Percentiles rank a stretch among this genome's conserved stretches.
These are phyloP conservation scores for Phytophthora melonis DNA, from an alignment of 352 stramenopile genomes.

Conservation along the genomic window DNA sequence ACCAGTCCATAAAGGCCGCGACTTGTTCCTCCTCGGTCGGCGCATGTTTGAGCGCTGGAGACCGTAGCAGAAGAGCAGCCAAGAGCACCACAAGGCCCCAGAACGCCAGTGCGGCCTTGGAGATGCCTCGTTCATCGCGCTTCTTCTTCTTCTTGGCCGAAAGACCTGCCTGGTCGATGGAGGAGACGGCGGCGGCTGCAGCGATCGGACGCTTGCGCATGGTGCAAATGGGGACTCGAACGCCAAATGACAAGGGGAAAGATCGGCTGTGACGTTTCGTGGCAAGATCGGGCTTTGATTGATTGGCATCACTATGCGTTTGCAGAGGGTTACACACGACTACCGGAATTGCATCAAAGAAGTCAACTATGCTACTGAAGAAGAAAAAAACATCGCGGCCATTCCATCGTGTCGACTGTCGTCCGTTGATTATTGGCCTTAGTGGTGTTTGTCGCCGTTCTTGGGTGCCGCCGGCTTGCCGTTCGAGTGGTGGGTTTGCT, in stretches of 20 bases:
- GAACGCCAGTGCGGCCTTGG: slow-evolving; percentile 8
- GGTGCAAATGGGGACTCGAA: background rate
- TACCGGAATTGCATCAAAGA: background rate
- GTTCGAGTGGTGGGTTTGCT: background rate
- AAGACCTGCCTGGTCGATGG: background rate
- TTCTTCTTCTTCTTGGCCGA: slow-evolving; percentile 21
- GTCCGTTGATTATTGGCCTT: background rate
- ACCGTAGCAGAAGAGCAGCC: slow-evolving; percentile 14
- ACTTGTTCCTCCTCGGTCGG: slow-evolving; percentile 23
- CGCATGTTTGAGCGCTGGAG: background rate
- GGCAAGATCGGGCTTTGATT: slow-evolving; percentile 16
- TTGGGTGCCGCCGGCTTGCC: background rate
- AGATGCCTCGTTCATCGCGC: background rate
- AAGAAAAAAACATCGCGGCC: background rate
- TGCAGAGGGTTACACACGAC: background rate
- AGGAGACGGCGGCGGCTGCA: background rate
- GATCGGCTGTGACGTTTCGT: slow-evolving; percentile 28
- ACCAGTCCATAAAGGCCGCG: slow-evolving; percentile 55
- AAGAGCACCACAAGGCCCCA: slow-evolving; percentile 25
- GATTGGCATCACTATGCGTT: slow-evolving; percentile 14
- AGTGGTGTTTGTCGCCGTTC: background rate
- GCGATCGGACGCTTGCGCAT: slow-evolving; percentile 15
- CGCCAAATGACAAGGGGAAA: background rate
- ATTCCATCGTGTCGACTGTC: background rate
- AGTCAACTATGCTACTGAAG: too few relatives aligned